phyloP scores from a whole-genome alignment of 768 basidiomycete genomes.

The Amanita brunnescens region DNA sequence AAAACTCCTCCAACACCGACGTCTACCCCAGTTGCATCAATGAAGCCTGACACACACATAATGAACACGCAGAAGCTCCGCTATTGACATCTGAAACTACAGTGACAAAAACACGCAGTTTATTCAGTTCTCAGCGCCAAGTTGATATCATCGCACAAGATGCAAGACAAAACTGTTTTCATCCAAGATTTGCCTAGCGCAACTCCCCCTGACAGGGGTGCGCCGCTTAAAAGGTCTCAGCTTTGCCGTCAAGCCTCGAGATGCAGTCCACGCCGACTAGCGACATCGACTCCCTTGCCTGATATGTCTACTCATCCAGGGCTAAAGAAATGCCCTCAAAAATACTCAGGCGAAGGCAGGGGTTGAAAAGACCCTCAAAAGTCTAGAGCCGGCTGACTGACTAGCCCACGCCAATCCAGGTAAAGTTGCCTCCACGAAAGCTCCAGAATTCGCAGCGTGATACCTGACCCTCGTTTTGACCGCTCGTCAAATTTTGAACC shows the following conservation, averaged over 20 bases:
- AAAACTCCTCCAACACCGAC: too few relatives aligned
- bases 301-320: background rate
- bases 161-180: background rate
- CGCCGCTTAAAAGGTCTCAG: background rate
- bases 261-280: background rate
- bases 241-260: background rate
- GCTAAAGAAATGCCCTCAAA: background rate
- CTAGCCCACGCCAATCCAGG: constrained; percentile 37
- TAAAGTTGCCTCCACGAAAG: constrained; percentile 21
- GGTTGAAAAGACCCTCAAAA: background rate
- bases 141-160: background rate
- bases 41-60: too few relatives aligned
- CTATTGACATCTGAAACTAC: background rate
- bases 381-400: constrained; percentile 19
- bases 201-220: background rate
- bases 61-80: background rate
- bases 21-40: too few relatives aligned
- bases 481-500: background rate
- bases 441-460: background rate
- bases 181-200: background rate
- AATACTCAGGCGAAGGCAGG: background rate
- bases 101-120: background rate
- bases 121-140: background rate
- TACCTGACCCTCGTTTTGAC: background rate
- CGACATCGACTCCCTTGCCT: background rate